phyloP scores from a whole-genome alignment of 2,329 filamentous ascomycete genomes.

The Salinomyces thailandicus region DNA sequence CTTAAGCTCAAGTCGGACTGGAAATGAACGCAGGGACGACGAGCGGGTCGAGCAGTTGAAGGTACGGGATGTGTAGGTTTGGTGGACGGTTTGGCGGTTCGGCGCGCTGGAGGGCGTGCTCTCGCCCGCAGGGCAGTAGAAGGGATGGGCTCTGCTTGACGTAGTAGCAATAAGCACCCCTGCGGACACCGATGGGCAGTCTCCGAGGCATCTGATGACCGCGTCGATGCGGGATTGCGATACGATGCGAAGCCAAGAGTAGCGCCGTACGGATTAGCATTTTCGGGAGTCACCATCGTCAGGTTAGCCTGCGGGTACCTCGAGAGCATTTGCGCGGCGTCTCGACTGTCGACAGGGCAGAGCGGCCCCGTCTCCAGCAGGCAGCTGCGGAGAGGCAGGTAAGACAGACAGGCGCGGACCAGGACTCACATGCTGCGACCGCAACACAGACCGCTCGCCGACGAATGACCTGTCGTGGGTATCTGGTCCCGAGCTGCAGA shows the following conservation, averaged over 20 bases:
- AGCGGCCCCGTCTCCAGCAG: too few relatives aligned
- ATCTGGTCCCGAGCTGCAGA: slow-evolving; percentile 1
- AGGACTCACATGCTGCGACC: not conserved
- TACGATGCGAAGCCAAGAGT: not conserved
- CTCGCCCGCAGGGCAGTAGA: too few relatives aligned
- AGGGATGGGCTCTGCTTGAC: slow-evolving; percentile 2
- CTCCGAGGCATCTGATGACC: slow-evolving; percentile 2
- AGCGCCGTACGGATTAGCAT: not conserved
- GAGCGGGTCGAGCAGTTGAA: slow-evolving; percentile 8
- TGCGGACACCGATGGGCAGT: slow-evolving; percentile 4
- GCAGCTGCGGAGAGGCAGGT: too few relatives aligned
- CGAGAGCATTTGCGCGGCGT: not conserved
- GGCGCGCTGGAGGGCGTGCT: too few relatives aligned
- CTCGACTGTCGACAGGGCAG: not conserved
- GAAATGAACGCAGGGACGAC: slow-evolving; percentile 5
- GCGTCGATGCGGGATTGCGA: not conserved
- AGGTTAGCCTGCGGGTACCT: not conserved
- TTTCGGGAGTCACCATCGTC: slow-evolving; percentile 2
- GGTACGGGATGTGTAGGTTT: slow-evolving; percentile 7
- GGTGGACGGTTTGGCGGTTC: slow-evolving; percentile 6
- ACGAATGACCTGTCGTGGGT: not conserved
- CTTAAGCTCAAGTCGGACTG: not conserved
- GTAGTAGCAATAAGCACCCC: slow-evolving; percentile 4
- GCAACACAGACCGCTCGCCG: slow-evolving; percentile 4
- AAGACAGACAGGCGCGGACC: not conserved